Conservation (phyloP, 768 basidiomycete genomes). For the Guyanaporus albipodus region DNA sequence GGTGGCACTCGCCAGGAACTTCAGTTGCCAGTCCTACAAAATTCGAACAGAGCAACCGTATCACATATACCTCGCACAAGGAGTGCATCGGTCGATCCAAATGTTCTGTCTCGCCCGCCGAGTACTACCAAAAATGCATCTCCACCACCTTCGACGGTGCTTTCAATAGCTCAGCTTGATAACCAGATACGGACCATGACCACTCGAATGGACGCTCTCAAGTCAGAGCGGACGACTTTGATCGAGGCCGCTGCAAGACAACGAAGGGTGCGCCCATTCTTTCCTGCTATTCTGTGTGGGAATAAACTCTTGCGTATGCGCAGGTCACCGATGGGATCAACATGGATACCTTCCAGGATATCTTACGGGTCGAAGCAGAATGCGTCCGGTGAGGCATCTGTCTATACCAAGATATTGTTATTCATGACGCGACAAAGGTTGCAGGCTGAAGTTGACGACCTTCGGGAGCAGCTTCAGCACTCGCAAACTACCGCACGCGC, state of each 20-base stretch:
- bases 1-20: neutral
- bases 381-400: slow-evolving; percentile 31
- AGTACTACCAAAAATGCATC: neutral
- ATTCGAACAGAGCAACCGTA: neutral
- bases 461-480: slow-evolving; percentile 31
- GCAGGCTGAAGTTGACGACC: slow-evolving; percentile 24
- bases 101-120: slow-evolving; percentile 5
- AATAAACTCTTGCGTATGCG: neutral
- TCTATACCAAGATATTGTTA: neutral
- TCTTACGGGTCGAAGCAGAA: slow-evolving; percentile 32
- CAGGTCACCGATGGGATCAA: slow-evolving; percentile 18
- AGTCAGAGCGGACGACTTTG: slow-evolving; percentile 34
- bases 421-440: slow-evolving; percentile 17
- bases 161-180: slow-evolving; percentile 32
- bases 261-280: slow-evolving; percentile 19
- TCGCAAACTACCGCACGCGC: slow-evolving; percentile 18
- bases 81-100: slow-evolving; percentile 23
- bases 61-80: slow-evolving; percentile 12
- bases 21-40: neutral
- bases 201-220: slow-evolving; percentile 35
- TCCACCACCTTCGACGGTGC: slow-evolving; percentile 6
- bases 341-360: slow-evolving; percentile 19
- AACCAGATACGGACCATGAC: slow-evolving; percentile 35
- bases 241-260: slow-evolving; percentile 21
- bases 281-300: neutral